A percentile compares a stretch with the other conserved stretches of the same genome.
Conservation (phyloP, 768 basidiomycete genomes). For the Lentinula guzmanii region DNA sequence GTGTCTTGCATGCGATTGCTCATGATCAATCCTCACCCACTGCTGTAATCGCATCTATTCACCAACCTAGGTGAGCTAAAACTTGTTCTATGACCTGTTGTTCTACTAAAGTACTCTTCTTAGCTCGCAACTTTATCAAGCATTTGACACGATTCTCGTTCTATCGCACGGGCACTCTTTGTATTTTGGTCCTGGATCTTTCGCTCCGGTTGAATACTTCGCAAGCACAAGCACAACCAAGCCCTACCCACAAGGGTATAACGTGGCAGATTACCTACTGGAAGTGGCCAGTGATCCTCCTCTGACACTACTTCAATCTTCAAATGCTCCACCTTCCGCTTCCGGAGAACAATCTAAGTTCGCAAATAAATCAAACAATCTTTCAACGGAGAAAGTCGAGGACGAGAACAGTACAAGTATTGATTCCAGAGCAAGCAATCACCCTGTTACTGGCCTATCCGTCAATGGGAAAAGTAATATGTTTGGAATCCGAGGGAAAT, state of each 20-base stretch:
- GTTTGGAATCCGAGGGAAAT: slow-evolving; percentile 14
- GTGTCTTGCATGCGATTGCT: slow-evolving; percentile 70
- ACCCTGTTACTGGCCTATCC: not conserved
- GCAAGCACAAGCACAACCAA: slow-evolving; percentile 32
- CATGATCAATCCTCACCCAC: slow-evolving; percentile 63
- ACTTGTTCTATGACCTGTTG: not conserved
- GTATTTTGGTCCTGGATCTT: slow-evolving; percentile 74
- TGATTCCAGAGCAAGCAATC: slow-evolving; percentile 11
- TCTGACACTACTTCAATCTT: slow-evolving; percentile 22
- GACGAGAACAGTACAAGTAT: not conserved
- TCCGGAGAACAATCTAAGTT: not conserved
- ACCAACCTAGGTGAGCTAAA: slow-evolving; percentile 67
- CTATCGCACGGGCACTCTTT: slow-evolving; percentile 73
- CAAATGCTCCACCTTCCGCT: not conserved
- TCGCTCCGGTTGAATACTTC: slow-evolving; percentile 67
- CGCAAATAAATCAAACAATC: not conserved
- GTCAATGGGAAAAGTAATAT: not conserved
- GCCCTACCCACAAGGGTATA: slow-evolving; percentile 74
- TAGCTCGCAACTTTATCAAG: slow-evolving; percentile 78
- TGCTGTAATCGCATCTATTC: slow-evolving; percentile 81
- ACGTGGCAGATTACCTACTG: slow-evolving; percentile 87
- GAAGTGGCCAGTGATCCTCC: slow-evolving; percentile 77
- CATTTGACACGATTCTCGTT: slow-evolving; percentile 77
- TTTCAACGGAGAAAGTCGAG: not conserved
- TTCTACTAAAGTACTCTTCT: not conserved